Percentiles rank a stretch among this genome's conserved stretches.
These are phyloP conservation scores for Lachnellula arida DNA, from an alignment of 2,329 filamentous ascomycete species.

Conservation along the genomic window DNA sequence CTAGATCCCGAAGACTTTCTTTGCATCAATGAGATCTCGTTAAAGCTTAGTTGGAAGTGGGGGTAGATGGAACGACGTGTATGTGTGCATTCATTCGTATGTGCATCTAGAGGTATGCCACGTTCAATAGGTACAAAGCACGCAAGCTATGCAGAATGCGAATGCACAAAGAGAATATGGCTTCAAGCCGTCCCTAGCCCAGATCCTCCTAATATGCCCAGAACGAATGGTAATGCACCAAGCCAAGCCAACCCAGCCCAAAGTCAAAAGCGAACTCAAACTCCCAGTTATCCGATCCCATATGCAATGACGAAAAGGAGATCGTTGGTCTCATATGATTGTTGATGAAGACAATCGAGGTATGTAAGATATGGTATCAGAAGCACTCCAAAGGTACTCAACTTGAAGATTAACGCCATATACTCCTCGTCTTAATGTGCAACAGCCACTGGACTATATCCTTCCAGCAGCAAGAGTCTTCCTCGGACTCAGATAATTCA, in stretches of 20 bases:
- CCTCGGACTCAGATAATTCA: slow-evolving; percentile 26
- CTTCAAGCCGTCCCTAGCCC: neutral
- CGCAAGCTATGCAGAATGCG: neutral
- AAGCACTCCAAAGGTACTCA: neutral
- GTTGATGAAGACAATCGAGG: neutral
- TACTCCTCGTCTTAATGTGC: neutral
- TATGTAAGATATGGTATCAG: neutral
- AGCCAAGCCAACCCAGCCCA: neutral
- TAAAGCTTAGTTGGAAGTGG: too few species aligned
- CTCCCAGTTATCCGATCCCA: neutral
- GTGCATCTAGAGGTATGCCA: neutral
- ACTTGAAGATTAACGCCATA: neutral
- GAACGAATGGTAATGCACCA: neutral
- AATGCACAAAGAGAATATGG: neutral
- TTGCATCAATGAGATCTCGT: too few species aligned
- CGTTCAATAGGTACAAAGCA: neutral
- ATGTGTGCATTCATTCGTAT: neutral
- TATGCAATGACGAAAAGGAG: neutral
- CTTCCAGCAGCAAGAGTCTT: slow-evolving; percentile 19
- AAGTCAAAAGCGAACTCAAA: neutral
- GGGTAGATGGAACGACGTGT: too few species aligned
- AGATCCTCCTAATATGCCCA: neutral
- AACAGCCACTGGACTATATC: slow-evolving; percentile 13
- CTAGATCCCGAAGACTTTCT: too few species aligned
- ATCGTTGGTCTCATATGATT: neutral